Evolutionary conservation across 257 asterid species (phyloP), one percentile per base, ranked within the genome.

Genomic region (Schizonepeta tenuifolia): DNA sequence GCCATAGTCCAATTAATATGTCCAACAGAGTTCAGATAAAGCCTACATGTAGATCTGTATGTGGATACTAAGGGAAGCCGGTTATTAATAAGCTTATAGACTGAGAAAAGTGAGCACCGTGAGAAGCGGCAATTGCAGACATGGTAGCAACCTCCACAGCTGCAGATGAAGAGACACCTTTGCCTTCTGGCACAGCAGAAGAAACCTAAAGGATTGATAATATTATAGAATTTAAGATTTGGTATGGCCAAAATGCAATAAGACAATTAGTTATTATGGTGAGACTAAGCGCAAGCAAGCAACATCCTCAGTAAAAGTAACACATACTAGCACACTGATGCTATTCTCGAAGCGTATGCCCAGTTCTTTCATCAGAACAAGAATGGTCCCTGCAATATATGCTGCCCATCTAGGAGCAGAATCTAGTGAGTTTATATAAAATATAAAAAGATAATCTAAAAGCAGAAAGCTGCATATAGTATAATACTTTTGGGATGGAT

Each of bases 121-220:
- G 89, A 75, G 98, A 85, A 72, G 99, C 95, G 72, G 93, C 97
- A 54, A 91, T 75, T 9, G 96, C 98, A 77, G 96, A 91, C 98
- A 94, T 89, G 76, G 96, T 89, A 61, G 99, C 99, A 54, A 95
- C 98, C 81, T 95, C 99, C 84, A 95, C 87, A 68, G 98, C 82
- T 69, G 99, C 99, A 67, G 99, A 95, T 55, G 99, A 90, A 21
- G 98, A 91, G 67, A 94, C 99, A 15, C 99, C 99, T 86, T 95
- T 95, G 78, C 99, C 99, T 84, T 95, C 99, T 0, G 99, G 99
- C 65, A 95, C 99, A 69, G 98, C 95, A 51, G 99, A 95, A 77
- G 99, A 95, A 75, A 95, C 99, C 99, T 95, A 71, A 72, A 76
- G 46, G 40, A 49, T 43, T 40, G 50, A 33, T 17, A 56, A 28